Conservation (phyloP, 2,329 filamentous ascomycete genomes). For the Simplicillium aogashimaense region DNA sequence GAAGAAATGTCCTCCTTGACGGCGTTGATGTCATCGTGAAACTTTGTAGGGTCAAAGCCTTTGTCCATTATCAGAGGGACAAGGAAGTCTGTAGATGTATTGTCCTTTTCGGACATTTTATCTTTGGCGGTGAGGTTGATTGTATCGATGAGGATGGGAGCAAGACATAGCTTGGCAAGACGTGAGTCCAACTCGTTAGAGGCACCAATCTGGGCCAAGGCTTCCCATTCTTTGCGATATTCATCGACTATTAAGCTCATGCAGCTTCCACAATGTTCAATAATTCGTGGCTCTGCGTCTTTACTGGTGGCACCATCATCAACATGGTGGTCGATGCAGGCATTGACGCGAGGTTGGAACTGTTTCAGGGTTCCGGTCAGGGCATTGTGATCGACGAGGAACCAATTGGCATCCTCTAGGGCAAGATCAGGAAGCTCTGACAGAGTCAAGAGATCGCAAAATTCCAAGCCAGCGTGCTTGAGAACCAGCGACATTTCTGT, state of each 20-base stretch:
- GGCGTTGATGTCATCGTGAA: constrained; percentile 47
- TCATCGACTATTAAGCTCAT: constrained; percentile 58
- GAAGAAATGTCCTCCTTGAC: constrained; percentile 59
- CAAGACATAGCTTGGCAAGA: constrained; percentile 58
- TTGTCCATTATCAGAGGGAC: constrained; percentile 33
- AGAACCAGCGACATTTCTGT: constrained; percentile 63
- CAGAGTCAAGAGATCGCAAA: constrained; percentile 54
- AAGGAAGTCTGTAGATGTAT: constrained; percentile 45
- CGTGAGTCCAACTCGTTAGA: constrained; percentile 36
- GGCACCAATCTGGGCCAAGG: constrained; percentile 20
- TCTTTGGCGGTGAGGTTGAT: constrained; percentile 48
- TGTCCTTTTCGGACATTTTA: constrained; percentile 58
- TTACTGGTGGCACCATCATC: constrained; percentile 50
- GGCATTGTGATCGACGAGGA: constrained; percentile 73
- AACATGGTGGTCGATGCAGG: constrained; percentile 70
- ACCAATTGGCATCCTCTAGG: constrained; percentile 53
- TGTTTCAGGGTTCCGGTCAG: constrained; percentile 50
- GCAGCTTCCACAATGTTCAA: constrained; percentile 63
- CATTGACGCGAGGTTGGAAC: constrained; percentile 44
- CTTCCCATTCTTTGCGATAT: constrained; percentile 47
- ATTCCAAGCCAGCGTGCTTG: constrained; percentile 44
- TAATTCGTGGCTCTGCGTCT: constrained; percentile 44
- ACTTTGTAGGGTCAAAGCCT: constrained; percentile 41
- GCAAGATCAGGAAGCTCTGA: constrained; percentile 38
- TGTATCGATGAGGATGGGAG: constrained; percentile 66